Base-by-base conservation (phyloP, 305 asterid genomes). In the Coffea humblotiana region DNA sequence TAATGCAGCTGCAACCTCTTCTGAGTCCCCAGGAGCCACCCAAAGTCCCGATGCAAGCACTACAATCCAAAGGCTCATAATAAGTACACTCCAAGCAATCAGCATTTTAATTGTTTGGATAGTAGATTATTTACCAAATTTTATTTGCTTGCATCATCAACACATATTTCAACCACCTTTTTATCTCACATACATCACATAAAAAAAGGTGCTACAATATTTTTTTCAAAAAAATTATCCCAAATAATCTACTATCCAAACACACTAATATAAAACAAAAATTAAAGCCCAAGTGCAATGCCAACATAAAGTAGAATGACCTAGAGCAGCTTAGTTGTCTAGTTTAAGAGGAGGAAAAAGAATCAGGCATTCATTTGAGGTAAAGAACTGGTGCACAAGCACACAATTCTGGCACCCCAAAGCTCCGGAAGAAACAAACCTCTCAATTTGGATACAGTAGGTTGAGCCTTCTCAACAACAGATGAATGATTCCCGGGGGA, bases 21-120 rank as follows among this genome's bases (percentile, higher is more conserved):
- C 98, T 16, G 99, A 93, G 84, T 96, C 99, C 64, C 99, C 99
- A 69, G 99, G 98, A 76, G 99, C 94, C 87, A 96, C 91, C 98
- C 99, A 96, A 79, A 93, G 91, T 86, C 99, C 99, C 84, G 98
- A 94, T 78, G 98, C 97, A 78, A 94, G 91, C 79, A 89, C 99
- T 96, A 85, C 75, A 82, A 82, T 51, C 80, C 51, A 82, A 78
- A 76, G 13, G 75, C 51, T 81, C 43, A 19, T 56, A 21, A 19
- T 56, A 21, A 65, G 64, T 47, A 40, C 43, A 40, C 47, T 49
- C 13, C 9, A 52, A 60, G 18, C 37, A 79, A 52, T 75, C 11
- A 43, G 11, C 47, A 58, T 16, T 60, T 32, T 32, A 32, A 32
- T 32, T 32, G 32, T 32, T 32, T 32, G 32, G 32, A 32, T 32